Conservation (phyloP, 192 early-diverging fungal species). For the Podila horticola region DNA sequence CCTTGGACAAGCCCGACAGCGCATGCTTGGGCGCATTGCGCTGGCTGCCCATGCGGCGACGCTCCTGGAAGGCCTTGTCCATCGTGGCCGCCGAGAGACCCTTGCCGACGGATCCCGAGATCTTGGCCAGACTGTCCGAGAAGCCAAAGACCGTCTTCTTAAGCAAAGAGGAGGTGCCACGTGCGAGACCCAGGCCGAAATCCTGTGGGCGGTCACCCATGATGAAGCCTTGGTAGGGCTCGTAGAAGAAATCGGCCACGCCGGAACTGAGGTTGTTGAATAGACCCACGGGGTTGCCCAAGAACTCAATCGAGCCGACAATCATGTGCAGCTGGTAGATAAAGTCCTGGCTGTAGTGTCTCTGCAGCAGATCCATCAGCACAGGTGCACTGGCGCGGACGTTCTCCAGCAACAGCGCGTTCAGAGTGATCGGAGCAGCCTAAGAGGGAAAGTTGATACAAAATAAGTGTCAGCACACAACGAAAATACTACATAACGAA, state of each 20-base stretch:
- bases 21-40: slow-evolving; percentile 93
- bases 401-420: slow-evolving; percentile 90
- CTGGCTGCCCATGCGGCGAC: slow-evolving; percentile 78
- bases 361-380: slow-evolving; percentile 80
- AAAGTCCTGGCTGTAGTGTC: slow-evolving; percentile 91
- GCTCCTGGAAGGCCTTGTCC: slow-evolving; percentile 90
- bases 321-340: slow-evolving; percentile 88
- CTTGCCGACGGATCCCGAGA: slow-evolving; percentile 97
- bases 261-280: slow-evolving; percentile 97
- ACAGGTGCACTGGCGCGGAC: slow-evolving; percentile 82
- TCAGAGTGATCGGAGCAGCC: slow-evolving; percentile 89
- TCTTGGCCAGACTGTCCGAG: slow-evolving; percentile 93
- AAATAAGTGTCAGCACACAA: not conserved
- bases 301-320: slow-evolving; percentile 95
- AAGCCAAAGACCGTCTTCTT: slow-evolving; percentile 98
- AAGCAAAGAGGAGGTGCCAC: slow-evolving; percentile 80
- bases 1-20: slow-evolving; percentile 86
- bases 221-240: slow-evolving; percentile 96
- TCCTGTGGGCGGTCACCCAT: slow-evolving; percentile 96
- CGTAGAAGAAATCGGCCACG: slow-evolving; percentile 96
- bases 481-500: slow-evolving; percentile 6
- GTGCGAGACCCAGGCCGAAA: slow-evolving; percentile 90
- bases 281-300: slow-evolving; percentile 97
- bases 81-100: slow-evolving; percentile 95
- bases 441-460: slow-evolving; percentile 21